Base-by-base conservation (phyloP, 208 protist species). In the Trypanosoma vivax region DNA sequence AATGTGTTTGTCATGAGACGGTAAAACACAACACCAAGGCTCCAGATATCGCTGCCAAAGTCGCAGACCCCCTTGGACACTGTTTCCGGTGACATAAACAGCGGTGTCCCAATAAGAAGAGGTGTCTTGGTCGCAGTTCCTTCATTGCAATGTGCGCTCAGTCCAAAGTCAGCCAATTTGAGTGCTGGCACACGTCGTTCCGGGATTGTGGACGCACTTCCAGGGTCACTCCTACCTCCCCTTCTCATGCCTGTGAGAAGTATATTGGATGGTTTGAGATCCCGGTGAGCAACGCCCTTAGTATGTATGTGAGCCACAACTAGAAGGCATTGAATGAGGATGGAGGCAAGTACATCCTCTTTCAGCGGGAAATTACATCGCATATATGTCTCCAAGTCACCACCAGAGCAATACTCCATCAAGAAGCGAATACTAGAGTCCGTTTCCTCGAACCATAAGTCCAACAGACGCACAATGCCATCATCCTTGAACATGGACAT, bases 221-320 rank as follows among this genome's bases (percentile, higher is more conserved):
- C n/a, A n/a, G n/a, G n/a, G n/a, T n/a, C n/a, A n/a, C n/a, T n/a
- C n/a, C 19, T 40, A 5, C 24, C 16, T 24, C 45, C 28, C 19
- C 28, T n/a, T 1, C 51, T 35, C n/a, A 55, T 31, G 4, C 7
- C n/a, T 52, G 91, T 88, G 18, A 98, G 35, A 4, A 98, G 70
- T 33, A 98, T 69, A 56, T 98, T 98, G 35, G 63, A 69, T 23
- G 88, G 93, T 64, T 97, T 97, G 16, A 97, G 35, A 47, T 97
- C 91, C 34, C 92, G 62, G 65, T 96, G 95, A 5, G 97, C 25
- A 24, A 76, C 39, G 14, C 34, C 37, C 48, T 69, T 56, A 5
- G 45, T 49, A 54, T 76, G 70, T 28, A 72, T 47, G 23, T 69
- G 48, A 13, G 43, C 50, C n/a, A 76, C 31, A 2, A 53, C 55